phyloP scores from a whole-genome alignment of 2,329 filamentous ascomycete species.

The Acarospora socialis region DNA sequence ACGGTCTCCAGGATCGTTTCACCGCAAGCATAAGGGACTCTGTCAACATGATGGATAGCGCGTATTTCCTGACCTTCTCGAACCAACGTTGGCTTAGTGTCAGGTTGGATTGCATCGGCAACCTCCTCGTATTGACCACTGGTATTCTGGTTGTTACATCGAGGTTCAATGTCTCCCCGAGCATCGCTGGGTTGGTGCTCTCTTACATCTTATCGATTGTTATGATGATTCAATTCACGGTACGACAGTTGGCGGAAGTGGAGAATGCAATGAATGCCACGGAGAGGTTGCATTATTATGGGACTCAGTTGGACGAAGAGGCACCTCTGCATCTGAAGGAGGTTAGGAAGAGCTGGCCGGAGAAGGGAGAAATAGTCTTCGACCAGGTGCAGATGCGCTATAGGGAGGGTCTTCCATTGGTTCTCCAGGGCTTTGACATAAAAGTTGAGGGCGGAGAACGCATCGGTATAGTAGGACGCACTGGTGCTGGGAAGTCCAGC shows the following conservation, averaged over 20 bases:
- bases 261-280: conserved; percentile 98
- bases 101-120: conserved; percentile 72
- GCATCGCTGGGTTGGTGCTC: conserved; percentile 73
- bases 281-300: conserved; percentile 83
- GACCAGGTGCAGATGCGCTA: conserved; percentile 68
- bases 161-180: conserved; percentile 70
- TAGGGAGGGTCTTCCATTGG: conserved; percentile 54
- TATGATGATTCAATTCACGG: conserved; percentile 90
- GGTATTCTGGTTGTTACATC: conserved; percentile 87
- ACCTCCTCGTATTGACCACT: conserved; percentile 69
- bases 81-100: conserved; percentile 90
- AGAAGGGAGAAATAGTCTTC: conserved; percentile 69
- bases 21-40: conserved; percentile 51
- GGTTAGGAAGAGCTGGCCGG: conserved; percentile 65
- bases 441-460: conserved; percentile 30
- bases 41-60: conserved; percentile 84
- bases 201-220: conserved; percentile 89
- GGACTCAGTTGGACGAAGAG: conserved; percentile 73
- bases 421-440: conserved; percentile 50
- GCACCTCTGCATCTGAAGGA: conserved; percentile 63
- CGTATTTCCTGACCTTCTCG: conserved; percentile 88
- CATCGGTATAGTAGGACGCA: conserved; percentile 24
- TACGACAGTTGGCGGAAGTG: conserved; percentile 84
- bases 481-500: conserved; percentile 21
- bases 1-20: conserved; percentile 68